These are phyloP conservation scores for Eucalyptus leucophloia DNA, from an alignment of 345 rosid genomes.

Conservation along the genomic window DNA sequence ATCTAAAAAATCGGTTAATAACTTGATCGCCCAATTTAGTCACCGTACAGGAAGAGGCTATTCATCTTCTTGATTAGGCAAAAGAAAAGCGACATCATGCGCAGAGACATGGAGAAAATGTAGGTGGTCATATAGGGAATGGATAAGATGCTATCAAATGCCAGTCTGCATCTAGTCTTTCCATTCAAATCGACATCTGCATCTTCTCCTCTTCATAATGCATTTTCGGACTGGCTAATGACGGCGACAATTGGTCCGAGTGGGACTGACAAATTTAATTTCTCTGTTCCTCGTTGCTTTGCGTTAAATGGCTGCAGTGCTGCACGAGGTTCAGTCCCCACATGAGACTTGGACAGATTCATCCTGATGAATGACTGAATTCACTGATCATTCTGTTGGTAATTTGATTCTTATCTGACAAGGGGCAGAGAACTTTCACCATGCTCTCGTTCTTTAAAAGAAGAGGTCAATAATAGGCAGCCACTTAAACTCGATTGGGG, in stretches of 20 bases:
- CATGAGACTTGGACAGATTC: neutral
- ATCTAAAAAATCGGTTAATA: neutral
- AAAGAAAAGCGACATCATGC: neutral
- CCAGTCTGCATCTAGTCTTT: neutral
- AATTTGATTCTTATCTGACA: neutral
- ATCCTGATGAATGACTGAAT: neutral
- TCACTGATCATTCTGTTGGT: neutral
- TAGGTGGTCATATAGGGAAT: neutral
- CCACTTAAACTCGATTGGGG: neutral
- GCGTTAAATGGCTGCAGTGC: neutral
- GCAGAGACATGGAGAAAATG: neutral
- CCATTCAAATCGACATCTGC: neutral
- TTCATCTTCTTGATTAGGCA: neutral
- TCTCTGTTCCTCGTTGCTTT: neutral
- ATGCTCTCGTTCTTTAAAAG: neutral
- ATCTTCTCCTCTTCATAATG: neutral
- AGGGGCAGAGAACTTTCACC: neutral
- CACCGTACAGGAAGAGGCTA: neutral
- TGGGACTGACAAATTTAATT: neutral
- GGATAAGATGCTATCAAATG: neutral
- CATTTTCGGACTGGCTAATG: neutral
- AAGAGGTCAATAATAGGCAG: neutral
- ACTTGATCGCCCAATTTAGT: neutral
- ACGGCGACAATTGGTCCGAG: neutral
- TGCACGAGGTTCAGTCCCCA: neutral